Evolutionary conservation across 2,329 filamentous ascomycete genomes (phyloP).

Genomic region (Fusarium hostae): DNA sequence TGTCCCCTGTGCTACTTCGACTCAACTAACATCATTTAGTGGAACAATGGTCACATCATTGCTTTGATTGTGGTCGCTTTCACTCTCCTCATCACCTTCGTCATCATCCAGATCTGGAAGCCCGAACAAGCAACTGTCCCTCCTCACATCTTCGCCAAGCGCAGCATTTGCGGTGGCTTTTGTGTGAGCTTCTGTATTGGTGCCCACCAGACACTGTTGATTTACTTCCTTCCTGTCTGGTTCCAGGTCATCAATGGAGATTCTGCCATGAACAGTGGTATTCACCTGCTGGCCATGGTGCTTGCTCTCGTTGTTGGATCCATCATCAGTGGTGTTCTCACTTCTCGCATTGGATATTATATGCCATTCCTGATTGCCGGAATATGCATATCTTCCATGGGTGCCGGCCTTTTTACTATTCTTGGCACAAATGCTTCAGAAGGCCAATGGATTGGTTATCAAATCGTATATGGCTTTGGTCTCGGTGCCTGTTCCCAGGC

Average conservation of each 20-base stretch:
- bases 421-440: constrained; percentile 35
- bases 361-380: constrained; percentile 53
- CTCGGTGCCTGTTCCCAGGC: constrained; percentile 58
- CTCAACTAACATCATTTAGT: not conserved
- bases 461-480: constrained; percentile 55
- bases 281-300: constrained; percentile 45
- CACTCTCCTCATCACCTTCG: constrained; percentile 56
- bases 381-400: constrained; percentile 48
- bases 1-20: not conserved
- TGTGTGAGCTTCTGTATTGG: constrained; percentile 44
- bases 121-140: constrained; percentile 54
- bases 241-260: constrained; percentile 58
- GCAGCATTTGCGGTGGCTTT: constrained; percentile 52
- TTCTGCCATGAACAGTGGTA: constrained; percentile 45
- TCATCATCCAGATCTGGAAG: constrained; percentile 50
- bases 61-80: constrained; percentile 53
- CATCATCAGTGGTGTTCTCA: constrained; percentile 44
- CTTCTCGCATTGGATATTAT: constrained; percentile 54
- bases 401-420: constrained; percentile 57
- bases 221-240: constrained; percentile 62
- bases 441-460: constrained; percentile 47
- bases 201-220: constrained; percentile 42
- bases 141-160: constrained; percentile 54
- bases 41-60: constrained; percentile 1
- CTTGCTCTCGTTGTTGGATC: constrained; percentile 45